A percentile compares a stretch with the other conserved stretches of the same genome.
Evolutionary conservation across 1,284 basidiomycete species (phyloP).

Genomic region (Puccinia coronata): DNA sequence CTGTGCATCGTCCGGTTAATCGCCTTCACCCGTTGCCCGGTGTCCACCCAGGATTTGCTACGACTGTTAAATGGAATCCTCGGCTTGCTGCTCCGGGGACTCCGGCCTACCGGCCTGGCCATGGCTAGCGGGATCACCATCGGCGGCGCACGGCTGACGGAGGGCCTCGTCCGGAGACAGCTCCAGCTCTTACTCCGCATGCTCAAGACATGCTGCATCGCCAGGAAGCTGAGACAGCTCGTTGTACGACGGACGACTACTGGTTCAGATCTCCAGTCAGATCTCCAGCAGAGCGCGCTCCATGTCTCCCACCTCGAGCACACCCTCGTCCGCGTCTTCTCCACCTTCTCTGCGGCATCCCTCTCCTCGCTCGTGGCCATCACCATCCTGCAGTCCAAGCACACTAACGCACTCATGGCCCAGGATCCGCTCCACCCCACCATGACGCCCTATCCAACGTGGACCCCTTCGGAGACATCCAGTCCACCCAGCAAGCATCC

Average conservation of each 20-base stretch:
- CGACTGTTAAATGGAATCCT: not conserved
- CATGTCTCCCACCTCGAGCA: not conserved
- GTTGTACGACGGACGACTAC: not conserved
- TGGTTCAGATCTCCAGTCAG: not conserved
- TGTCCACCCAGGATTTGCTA: not conserved
- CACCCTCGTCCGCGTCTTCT: slow-evolving; percentile 20
- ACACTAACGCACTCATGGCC: not conserved
- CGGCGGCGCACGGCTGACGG: slow-evolving; percentile 17
- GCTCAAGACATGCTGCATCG: not conserved
- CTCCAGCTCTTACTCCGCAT: slow-evolving; percentile 15
- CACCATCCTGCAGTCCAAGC: slow-evolving; percentile 35
- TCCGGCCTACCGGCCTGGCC: slow-evolving; percentile 32
- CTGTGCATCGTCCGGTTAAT: slow-evolving; percentile 25
- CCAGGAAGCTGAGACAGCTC: not conserved
- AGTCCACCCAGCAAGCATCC: not conserved
- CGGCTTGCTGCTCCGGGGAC: slow-evolving; percentile 18
- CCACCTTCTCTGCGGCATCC: slow-evolving; percentile 42
- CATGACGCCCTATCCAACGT: slow-evolving; percentile 35
- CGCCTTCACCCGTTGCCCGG: not conserved
- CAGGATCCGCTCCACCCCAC: slow-evolving; percentile 41
- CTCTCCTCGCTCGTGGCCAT: slow-evolving; percentile 46
- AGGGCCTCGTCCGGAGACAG: not conserved
- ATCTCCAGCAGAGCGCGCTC: slow-evolving; percentile 13
- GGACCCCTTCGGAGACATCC: not conserved
- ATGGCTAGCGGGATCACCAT: slow-evolving; percentile 38